Evolutionary conservation across 83 land plant species (phyloP).

Genomic region (Picea abies): DNA sequence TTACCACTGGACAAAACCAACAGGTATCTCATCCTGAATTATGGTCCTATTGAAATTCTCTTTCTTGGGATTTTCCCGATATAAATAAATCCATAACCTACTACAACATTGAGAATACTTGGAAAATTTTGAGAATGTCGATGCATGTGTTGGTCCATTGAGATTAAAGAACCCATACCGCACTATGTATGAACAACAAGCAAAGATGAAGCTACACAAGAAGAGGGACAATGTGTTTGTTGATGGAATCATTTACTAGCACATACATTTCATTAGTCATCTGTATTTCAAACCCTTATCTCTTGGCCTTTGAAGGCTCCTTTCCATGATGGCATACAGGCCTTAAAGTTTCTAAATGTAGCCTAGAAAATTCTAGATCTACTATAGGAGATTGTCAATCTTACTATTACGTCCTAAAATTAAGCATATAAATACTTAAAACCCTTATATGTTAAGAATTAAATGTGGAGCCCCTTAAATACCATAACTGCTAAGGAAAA

Average conservation of each 20-base stretch:
- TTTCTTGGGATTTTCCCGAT: conserved; percentile 24
- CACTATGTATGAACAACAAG: neutral
- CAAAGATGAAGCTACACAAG: neutral
- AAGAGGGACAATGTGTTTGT: neutral
- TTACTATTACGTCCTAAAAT: no score
- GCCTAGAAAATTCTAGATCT: no score
- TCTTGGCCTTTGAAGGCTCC: conserved; percentile 10
- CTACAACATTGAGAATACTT: conserved; percentile 10
- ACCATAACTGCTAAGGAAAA: no score
- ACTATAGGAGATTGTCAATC: no score
- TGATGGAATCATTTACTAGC: neutral
- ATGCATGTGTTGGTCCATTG: neutral
- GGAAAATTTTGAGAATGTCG: neutral
- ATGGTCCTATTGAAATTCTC: conserved; percentile 54
- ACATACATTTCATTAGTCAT: neutral
- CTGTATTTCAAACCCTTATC: conserved; percentile 12
- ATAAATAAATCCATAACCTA: neutral
- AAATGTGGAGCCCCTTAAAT: no score
- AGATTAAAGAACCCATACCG: neutral
- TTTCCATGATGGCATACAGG: conserved; percentile 16
- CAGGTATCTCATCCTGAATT: conserved; percentile 60
- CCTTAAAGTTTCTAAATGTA: no score
- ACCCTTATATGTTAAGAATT: no score
- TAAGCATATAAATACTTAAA: no score
- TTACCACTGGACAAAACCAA: no score